Evolutionary conservation across 2,329 filamentous ascomycete genomes (phyloP).

Genomic region (Acephala macrosclerotiorum): DNA sequence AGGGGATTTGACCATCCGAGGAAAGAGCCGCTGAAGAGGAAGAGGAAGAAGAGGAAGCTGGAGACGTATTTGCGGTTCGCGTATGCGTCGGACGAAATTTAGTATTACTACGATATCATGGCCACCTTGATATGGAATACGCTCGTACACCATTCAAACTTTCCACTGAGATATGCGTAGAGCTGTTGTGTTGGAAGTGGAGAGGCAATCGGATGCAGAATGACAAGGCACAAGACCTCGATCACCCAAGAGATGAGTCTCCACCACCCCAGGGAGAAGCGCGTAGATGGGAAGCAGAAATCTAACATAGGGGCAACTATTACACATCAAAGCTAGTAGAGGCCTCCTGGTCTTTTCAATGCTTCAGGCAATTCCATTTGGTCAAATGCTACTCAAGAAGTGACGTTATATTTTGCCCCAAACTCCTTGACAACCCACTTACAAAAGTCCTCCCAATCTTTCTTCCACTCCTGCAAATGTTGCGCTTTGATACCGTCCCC

Average conservation of each 20-base stretch:
- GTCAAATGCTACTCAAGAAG: too few species aligned
- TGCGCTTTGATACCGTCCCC: background rate
- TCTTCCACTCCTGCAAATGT: slow-evolving; percentile 8
- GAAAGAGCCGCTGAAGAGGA: too few species aligned
- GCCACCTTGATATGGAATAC: too few species aligned
- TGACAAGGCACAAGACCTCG: too few species aligned
- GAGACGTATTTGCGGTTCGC: too few species aligned
- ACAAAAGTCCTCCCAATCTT: slow-evolving; percentile 1
- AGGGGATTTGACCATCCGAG: too few species aligned
- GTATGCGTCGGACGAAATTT: too few species aligned
- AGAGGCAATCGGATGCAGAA: background rate
- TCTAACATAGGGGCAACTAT: background rate
- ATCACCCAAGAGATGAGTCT: background rate
- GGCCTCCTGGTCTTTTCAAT: background rate
- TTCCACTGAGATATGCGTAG: background rate
- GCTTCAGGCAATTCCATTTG: too few species aligned
- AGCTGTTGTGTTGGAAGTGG: background rate
- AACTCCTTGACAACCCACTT: background rate
- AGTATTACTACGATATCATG: too few species aligned
- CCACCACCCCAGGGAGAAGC: background rate
- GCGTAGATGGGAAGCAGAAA: background rate
- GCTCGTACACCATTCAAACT: too few species aligned
- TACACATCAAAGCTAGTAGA: background rate
- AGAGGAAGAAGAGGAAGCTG: too few species aligned
- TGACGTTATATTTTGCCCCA: background rate